Evolutionary conservation across 2,329 filamentous ascomycete species (phyloP).

Genomic region (Pseudophaeomoniella oleicola): DNA sequence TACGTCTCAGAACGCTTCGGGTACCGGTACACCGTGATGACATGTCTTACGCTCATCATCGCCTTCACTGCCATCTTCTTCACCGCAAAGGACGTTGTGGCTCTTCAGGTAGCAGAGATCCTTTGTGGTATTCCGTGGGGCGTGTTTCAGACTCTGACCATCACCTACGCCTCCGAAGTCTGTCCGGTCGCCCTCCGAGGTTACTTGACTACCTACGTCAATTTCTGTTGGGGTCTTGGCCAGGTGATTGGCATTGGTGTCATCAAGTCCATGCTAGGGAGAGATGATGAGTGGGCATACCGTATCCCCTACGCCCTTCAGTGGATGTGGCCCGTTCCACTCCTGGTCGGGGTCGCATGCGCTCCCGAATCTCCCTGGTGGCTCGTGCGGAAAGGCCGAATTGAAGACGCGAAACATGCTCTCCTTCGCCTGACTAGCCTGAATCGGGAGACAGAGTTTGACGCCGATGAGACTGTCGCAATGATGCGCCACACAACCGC

Average conservation of each 20-base stretch:
- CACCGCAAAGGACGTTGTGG: slow-evolving; percentile 31
- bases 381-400: slow-evolving; percentile 31
- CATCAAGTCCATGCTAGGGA: slow-evolving; percentile 31
- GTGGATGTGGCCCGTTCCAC: slow-evolving; percentile 39
- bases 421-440: slow-evolving; percentile 30
- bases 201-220: slow-evolving; percentile 32
- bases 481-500: slow-evolving; percentile 90
- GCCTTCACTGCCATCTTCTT: slow-evolving; percentile 37
- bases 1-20: slow-evolving; percentile 36
- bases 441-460: slow-evolving; percentile 49
- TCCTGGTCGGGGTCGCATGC: slow-evolving; percentile 30
- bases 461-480: slow-evolving; percentile 69
- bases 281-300: slow-evolving; percentile 35
- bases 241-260: slow-evolving; percentile 37
- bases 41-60: slow-evolving; percentile 29
- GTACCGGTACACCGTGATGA: slow-evolving; percentile 36
- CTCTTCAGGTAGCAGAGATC: slow-evolving; percentile 35
- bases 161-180: slow-evolving; percentile 33
- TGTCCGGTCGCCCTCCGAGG: slow-evolving; percentile 29
- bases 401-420: slow-evolving; percentile 30
- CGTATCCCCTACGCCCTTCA: slow-evolving; percentile 37
- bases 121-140: slow-evolving; percentile 37
- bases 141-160: slow-evolving; percentile 34
- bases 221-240: slow-evolving; percentile 32
- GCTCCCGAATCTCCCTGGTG: slow-evolving; percentile 38